phyloP scores from a whole-genome alignment of 768 basidiomycete genomes.

The Termitomyces bulborhizus region DNA sequence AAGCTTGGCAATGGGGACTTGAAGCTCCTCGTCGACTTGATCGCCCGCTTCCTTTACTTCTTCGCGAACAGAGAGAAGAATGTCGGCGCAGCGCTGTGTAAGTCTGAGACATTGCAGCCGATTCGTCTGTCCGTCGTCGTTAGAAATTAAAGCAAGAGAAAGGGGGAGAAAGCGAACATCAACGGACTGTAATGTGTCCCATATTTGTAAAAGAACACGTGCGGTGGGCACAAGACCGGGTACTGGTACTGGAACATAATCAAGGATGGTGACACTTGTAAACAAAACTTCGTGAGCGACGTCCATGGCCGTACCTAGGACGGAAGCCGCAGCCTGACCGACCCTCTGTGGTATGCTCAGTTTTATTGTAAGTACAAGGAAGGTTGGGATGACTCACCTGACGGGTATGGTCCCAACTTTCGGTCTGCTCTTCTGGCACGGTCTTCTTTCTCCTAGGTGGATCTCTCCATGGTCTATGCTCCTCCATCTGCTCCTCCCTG shows the following conservation, averaged over 20 bases:
- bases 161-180: conserved; percentile 39
- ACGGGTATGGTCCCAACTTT: conserved; percentile 30
- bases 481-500: background rate
- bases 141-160: background rate
- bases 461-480: conserved; percentile 22
- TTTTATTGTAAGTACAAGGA: no score
- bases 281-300: conserved; percentile 40
- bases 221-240: conserved; percentile 50
- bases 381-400: conserved; percentile 17
- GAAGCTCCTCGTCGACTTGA: conserved; percentile 41
- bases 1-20: conserved; percentile 42
- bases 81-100: conserved; percentile 66
- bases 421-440: conserved; percentile 32
- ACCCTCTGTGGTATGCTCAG: conserved; percentile 20
- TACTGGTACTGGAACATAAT: conserved; percentile 49
- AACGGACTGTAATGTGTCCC: conserved; percentile 54
- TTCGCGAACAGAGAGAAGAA: conserved; percentile 55
- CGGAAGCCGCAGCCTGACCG: conserved; percentile 28
- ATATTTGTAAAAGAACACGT: conserved; percentile 49
- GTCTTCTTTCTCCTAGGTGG: conserved; percentile 25
- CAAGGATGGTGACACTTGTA: conserved; percentile 33
- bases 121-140: conserved; percentile 43
- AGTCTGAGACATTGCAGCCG: conserved; percentile 62
- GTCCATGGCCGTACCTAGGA: conserved; percentile 34
- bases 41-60: conserved; percentile 58